Evolutionary conservation across 2,329 filamentous ascomycete genomes (phyloP), one percentile per base, ranked within the genome.

Genomic region (Penicillium sclerotiorum): DNA sequence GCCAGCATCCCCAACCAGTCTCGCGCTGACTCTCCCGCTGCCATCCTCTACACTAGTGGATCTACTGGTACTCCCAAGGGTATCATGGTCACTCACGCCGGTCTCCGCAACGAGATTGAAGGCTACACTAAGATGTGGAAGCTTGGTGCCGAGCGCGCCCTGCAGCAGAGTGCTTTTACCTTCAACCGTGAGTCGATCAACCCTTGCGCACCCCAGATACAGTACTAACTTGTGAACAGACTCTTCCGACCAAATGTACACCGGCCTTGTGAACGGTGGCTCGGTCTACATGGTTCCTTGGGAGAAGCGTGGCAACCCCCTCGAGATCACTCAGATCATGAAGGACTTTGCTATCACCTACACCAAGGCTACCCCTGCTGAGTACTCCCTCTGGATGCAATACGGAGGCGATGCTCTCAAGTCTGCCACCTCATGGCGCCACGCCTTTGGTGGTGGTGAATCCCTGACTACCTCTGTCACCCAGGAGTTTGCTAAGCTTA

Each of bases 51-150:
- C 28, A 59, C 54, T 5, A 57, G 57, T 20, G 54, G 57, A 4
- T 49, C 52, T 3, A 59, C 57, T 13, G 54, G 54, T 1, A 30
- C 8, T 2, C 57, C 57, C 5, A 59, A 59, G 27, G 56, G 56
- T 6, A 50, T 59, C 21, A 5, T 45, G 8, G 11, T 59, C 2
- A 49, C 13, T 0, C 51, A 59, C 13, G 21, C 8, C 3, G 37
- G 36, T 32, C 15, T 56, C 2, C 21, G 22, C 1, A 40, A 30
- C 8, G 13, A 47, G 3, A 36, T 51, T 17, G 32, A 27, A 6
- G 43, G 35, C 5, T 17, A 8, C 1, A 15, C 21, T n/a, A 5
- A 45, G 17, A 28, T 17, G 30, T 33, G 18, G 22, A 8, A 11
- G 8, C 7, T 50, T 12, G 30, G 32, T 1, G 9, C 11, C 9